A percentile compares a stretch with the other conserved stretches of the same genome.
Conservation (phyloP, 441 rosid genomes). For the Rhodomyrtus psidioides region DNA sequence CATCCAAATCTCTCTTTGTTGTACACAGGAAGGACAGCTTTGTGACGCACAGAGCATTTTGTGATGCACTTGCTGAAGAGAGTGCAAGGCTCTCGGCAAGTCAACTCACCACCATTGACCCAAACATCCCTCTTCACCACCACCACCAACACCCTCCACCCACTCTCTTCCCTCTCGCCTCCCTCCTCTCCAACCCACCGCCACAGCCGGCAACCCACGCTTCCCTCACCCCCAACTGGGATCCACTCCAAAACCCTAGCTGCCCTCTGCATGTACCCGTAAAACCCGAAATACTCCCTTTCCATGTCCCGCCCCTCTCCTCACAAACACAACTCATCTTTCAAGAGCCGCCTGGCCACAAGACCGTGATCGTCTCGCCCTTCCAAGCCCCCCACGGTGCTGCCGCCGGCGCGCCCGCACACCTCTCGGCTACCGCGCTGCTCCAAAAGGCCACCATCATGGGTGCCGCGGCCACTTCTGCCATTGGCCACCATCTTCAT, state of each 20-base stretch:
- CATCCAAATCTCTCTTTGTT: not conserved
- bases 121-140: not conserved
- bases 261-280: conserved; percentile 2
- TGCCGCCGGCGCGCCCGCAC: conserved; percentile 20
- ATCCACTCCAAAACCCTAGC: conserved; percentile 27
- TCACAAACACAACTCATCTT: conserved; percentile 10
- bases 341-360: conserved; percentile 16
- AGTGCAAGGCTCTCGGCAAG: conserved; percentile 64
- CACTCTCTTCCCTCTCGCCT: conserved; percentile 14
- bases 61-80: conserved; percentile 93
- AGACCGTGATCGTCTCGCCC: conserved; percentile 19
- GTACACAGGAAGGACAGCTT: conserved; percentile 85
- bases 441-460: conserved; percentile 78
- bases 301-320: conserved; percentile 12
- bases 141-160: not conserved
- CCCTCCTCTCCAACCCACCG: not conserved
- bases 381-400: conserved; percentile 24
- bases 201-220: conserved; percentile 2
- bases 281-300: conserved; percentile 30
- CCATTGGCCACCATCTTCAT: conserved; percentile 8
- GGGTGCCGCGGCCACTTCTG: conserved; percentile 9
- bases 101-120: conserved; percentile 8
- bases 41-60: conserved; percentile 90
- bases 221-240: conserved; percentile 22
- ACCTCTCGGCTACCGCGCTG: conserved; percentile 86